Evolutionary conservation across 1,139 yeast genomes (phyloP).

Genomic region (Magnusiomyces sp.): DNA sequence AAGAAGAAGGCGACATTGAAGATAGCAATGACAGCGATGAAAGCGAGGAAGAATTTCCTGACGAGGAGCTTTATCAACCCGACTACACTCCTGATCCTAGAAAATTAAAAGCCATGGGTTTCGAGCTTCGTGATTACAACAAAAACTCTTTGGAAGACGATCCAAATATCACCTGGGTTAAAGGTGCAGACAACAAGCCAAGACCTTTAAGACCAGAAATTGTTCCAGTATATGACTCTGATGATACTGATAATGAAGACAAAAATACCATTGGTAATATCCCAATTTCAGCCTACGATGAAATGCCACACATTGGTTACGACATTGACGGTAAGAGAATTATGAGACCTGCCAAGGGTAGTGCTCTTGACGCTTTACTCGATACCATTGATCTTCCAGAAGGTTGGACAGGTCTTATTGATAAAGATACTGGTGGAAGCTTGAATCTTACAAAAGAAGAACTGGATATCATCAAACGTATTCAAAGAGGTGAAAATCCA

Average conservation of each 20-base stretch:
- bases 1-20: conserved; percentile 20
- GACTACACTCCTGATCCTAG: conserved; percentile 16
- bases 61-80: conserved; percentile 15
- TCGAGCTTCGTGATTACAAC: conserved; percentile 14
- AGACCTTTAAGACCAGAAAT: conserved; percentile 80
- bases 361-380: conserved; percentile 81
- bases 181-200: conserved; percentile 67
- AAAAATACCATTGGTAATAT: conserved; percentile 86
- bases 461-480: conserved; percentile 75
- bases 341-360: conserved; percentile 97
- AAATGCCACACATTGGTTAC: conserved; percentile 95
- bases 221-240: conserved; percentile 86
- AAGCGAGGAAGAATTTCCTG: conserved; percentile 16
- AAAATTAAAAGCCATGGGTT: conserved; percentile 13
- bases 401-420: conserved; percentile 97
- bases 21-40: conserved; percentile 18
- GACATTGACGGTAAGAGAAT: conserved; percentile 95
- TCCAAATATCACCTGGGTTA: conserved; percentile 19
- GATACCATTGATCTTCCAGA: conserved; percentile 91
- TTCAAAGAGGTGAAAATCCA: conserved; percentile 78
- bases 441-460: conserved; percentile 85
- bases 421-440: conserved; percentile 81
- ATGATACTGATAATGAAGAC: conserved; percentile 82
- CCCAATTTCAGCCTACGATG: conserved; percentile 89
- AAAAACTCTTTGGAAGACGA: background rate